Conservation (phyloP, 768 basidiomycete genomes). For the Tricholomella constricta region DNA sequence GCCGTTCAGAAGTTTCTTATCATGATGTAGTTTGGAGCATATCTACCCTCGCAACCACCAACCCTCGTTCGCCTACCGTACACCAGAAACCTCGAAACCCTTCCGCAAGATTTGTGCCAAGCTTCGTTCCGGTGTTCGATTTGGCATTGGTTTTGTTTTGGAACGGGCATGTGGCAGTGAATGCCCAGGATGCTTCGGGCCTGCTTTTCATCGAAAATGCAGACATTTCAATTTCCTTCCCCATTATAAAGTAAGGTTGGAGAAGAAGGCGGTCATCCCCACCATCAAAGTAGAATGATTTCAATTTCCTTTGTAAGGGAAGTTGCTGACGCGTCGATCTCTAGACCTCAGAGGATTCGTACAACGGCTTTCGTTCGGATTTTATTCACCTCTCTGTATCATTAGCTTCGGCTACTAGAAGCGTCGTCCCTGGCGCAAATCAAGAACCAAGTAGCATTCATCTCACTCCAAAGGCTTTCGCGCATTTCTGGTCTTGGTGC, state of each 20-base stretch:
- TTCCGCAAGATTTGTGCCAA: slow-evolving; percentile 81
- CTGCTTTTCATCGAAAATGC: slow-evolving; percentile 74
- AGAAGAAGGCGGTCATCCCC: slow-evolving; percentile 46
- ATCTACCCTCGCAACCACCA: slow-evolving; percentile 21
- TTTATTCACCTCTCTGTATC: slow-evolving; percentile 93
- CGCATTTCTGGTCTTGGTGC: slow-evolving; percentile 95
- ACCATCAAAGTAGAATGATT: slow-evolving; percentile 44
- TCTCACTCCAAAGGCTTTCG: slow-evolving; percentile 80
- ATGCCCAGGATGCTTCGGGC: slow-evolving; percentile 62
- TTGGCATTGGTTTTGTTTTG: slow-evolving; percentile 80
- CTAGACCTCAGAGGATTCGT: slow-evolving; percentile 68
- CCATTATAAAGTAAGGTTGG: slow-evolving; percentile 74
- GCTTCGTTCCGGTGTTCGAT: slow-evolving; percentile 80
- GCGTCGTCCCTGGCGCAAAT: slow-evolving; percentile 7
- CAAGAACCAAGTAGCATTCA: slow-evolving; percentile 70
- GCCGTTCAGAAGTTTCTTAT: not conserved
- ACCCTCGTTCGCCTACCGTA: slow-evolving; percentile 15
- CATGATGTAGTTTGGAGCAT: slow-evolving; percentile 19
- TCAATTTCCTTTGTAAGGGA: not conserved
- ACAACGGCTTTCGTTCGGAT: slow-evolving; percentile 86
- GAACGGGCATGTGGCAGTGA: slow-evolving; percentile 80
- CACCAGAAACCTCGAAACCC: slow-evolving; percentile 26
- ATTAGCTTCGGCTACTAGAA: slow-evolving; percentile 62
- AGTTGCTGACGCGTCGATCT: slow-evolving; percentile 2
- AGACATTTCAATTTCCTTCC: slow-evolving; percentile 78